Percentiles rank a stretch among this genome's conserved stretches.
These are phyloP conservation scores for Aquilaria sinensis DNA, from an alignment of 345 rosid species.

Conservation along the genomic window DNA sequence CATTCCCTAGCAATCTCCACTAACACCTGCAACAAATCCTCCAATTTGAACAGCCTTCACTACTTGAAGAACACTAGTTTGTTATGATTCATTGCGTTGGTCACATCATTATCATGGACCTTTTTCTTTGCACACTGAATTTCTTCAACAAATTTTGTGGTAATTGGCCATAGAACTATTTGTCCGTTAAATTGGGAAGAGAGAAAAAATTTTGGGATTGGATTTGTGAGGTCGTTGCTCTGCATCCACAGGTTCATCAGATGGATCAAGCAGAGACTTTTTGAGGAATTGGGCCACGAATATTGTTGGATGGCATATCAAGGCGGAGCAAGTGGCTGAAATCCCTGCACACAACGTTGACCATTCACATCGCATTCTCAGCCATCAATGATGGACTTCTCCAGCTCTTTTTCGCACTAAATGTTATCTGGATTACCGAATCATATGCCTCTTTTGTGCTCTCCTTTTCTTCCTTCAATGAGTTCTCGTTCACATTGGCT, in stretches of 20 bases:
- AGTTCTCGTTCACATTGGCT: too few relatives aligned
- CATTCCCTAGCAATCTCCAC: conserved; percentile 96
- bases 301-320: conserved; percentile 81
- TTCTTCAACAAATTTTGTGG: conserved; percentile 45
- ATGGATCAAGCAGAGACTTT: conserved; percentile 40
- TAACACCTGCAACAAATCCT: conserved; percentile 78
- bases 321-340: conserved; percentile 60
- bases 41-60: conserved; percentile 73
- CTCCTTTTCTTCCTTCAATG: too few relatives aligned
- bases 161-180: conserved; percentile 63
- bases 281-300: conserved; percentile 53
- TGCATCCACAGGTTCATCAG: conserved; percentile 74
- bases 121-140: conserved; percentile 48
- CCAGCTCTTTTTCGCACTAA: too few relatives aligned
- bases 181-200: conserved; percentile 57
- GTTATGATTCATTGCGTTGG: conserved; percentile 59
- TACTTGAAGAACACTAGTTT: conserved; percentile 74
- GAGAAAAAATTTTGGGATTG: conserved; percentile 59
- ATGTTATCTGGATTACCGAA: too few relatives aligned
- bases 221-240: conserved; percentile 73
- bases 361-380: too few relatives aligned
- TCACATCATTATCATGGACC: conserved; percentile 61
- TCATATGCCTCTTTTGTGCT: too few relatives aligned
- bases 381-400: too few relatives aligned
- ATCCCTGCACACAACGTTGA: background rate